Percentiles rank a stretch among this genome's conserved stretches.
phyloP scores from a whole-genome alignment of 2,329 filamentous ascomycete genomes.

The Dothistroma pini region DNA sequence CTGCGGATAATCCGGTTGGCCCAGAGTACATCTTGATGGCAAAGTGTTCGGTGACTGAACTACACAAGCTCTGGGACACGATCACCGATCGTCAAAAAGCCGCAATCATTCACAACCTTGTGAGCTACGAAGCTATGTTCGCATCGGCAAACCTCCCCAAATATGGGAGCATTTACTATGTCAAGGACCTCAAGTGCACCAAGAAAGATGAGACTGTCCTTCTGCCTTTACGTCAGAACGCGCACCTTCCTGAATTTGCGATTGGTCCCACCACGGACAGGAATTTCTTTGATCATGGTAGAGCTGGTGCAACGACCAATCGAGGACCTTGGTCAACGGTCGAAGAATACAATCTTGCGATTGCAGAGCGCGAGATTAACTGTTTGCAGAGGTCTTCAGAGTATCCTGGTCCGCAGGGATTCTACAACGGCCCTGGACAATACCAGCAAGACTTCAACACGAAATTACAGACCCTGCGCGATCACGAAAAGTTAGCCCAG shows the following conservation, averaged over 20 bases:
- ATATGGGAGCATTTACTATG: conserved; percentile 9
- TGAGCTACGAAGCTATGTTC: conserved; percentile 7
- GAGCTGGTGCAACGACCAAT: conserved; percentile 8
- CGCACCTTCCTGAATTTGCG: background rate
- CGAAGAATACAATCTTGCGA: conserved; percentile 11
- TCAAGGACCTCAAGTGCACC: conserved; percentile 5
- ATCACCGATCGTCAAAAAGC: conserved; percentile 6
- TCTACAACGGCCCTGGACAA: conserved; percentile 13
- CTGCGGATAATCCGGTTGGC: conserved; percentile 7
- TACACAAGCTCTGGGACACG: conserved; percentile 6
- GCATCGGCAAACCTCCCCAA: background rate
- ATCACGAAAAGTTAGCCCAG: conserved; percentile 5
- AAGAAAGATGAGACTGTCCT: background rate
- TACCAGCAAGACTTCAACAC: conserved; percentile 5
- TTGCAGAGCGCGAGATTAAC: conserved; percentile 8
- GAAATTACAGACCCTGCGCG: conserved; percentile 1
- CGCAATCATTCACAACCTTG: conserved; percentile 5
- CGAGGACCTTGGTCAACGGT: conserved; percentile 12
- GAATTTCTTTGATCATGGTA: conserved; percentile 10
- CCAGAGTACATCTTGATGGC: conserved; percentile 14
- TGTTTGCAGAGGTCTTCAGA: conserved; percentile 10
- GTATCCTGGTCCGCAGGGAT: conserved; percentile 12
- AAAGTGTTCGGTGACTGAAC: conserved; percentile 2
- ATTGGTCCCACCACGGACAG: conserved; percentile 10
- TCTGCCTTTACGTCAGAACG: background rate